These are phyloP conservation scores for Leucosporidium scottii DNA, from an alignment of 768 basidiomycete species.

Conservation along the genomic window DNA sequence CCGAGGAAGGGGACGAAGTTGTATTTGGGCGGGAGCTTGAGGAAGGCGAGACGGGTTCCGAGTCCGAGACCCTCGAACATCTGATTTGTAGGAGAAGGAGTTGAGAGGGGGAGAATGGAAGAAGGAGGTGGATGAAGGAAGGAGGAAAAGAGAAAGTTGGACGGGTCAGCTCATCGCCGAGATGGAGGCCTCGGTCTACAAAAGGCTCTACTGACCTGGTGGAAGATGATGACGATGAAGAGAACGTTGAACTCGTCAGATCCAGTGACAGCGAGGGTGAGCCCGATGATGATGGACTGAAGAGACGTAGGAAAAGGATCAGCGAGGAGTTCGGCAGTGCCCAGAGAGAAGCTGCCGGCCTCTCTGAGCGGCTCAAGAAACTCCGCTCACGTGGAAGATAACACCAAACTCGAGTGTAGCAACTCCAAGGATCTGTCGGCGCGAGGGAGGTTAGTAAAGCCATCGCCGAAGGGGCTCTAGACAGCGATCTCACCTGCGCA, in stretches of 20 bases:
- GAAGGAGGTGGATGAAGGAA: not conserved
- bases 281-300: slow-evolving; percentile 41
- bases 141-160: not conserved
- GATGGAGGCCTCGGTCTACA: not conserved
- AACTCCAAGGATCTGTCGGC: slow-evolving; percentile 24
- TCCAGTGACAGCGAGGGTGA: slow-evolving; percentile 40
- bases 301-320: not conserved
- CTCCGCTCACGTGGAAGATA: slow-evolving; percentile 33
- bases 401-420: slow-evolving; percentile 40
- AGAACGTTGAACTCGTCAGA: slow-evolving; percentile 42
- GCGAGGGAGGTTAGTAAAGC: too few species aligned
- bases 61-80: slow-evolving; percentile 34
- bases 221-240: slow-evolving; percentile 38
- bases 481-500: not conserved
- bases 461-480: too few species aligned
- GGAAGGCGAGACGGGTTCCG: slow-evolving; percentile 37
- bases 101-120: not conserved
- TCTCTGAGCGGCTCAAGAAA: not conserved
- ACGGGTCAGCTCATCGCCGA: not conserved
- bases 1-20: slow-evolving; percentile 14
- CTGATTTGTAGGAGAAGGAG: not conserved
- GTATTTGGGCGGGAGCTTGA: slow-evolving; percentile 28
- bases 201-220: slow-evolving; percentile 36
- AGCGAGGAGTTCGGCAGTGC: not conserved
- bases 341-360: not conserved